Base-by-base conservation (phyloP, 345 rosid genomes). In the Bruguiera gymnorhiza region DNA sequence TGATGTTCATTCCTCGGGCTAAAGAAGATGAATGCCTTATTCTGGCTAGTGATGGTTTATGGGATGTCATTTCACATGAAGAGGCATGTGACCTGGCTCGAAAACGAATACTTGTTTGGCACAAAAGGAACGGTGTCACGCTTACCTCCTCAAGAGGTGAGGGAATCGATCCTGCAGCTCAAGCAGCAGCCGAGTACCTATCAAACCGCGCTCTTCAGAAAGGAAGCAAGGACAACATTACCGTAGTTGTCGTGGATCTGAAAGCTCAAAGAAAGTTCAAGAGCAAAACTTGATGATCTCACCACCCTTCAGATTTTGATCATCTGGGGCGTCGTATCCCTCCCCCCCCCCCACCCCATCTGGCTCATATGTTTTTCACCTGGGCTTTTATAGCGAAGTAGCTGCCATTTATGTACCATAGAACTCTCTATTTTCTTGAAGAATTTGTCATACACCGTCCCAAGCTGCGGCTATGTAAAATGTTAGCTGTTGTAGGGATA, bases 21-120 rank as follows among this genome's bases (percentile, higher is more conserved):
- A 92, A 85, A 83, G 99, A 92, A 68, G 99, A 95, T 31, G 97
- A 92, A 63, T 92, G 97, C 83, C 88, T 95, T 26, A 73, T 92
- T 77, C 77, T 92, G 64, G 98, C 97, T 1, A 92, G 99, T 18
- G 99, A 94, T 24, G 98, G 98, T 39, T 77, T 91, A 63, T 94
- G 98, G 98, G 98, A 94, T 76, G 98, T 95, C 62, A 85, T 92
- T 93, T 74, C 83, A 18, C 92, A 92, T 60, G 96, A 95, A 78
- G 99, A 95, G 76, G 99, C 81, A 51, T 92, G 96, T 61, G 99
- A 95, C 62, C 65, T 95, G 64, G 99, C 97, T 6, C 82, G 97
- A 58, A 92, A 75, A 75, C 83, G 96, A 62, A 88, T 95, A 69
- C 92, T 87, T 48, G 67, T 82, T 27, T 95, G 97, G 97, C 96